Conservation (phyloP, 2,329 filamentous ascomycete species). For the Beauveria scarabaeidicola region DNA sequence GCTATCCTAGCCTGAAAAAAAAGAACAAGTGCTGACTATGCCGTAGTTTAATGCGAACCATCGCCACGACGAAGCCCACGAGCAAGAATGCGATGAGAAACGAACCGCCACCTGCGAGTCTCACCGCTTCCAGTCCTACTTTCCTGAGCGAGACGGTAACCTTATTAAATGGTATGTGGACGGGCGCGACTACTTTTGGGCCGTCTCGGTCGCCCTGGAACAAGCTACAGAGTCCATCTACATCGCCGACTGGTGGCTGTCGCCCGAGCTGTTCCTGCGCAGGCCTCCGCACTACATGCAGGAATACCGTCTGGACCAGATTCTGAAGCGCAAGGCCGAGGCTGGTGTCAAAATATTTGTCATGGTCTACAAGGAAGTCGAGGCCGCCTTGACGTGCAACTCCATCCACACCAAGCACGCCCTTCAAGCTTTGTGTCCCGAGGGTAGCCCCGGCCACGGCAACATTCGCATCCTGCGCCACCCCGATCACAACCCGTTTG, state of each 20-base stretch:
- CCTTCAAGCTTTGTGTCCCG: constrained; percentile 67
- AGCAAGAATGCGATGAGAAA: constrained; percentile 75
- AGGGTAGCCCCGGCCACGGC: constrained; percentile 71
- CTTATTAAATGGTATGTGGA: constrained; percentile 96
- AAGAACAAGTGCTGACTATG: neutral
- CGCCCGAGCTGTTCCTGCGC: constrained; percentile 77
- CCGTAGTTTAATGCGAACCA: constrained; percentile 71
- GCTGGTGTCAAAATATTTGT: constrained; percentile 91
- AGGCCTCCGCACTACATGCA: constrained; percentile 75
- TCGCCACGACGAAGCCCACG: constrained; percentile 88
- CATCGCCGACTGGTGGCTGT: constrained; percentile 95
- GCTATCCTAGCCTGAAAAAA: neutral
- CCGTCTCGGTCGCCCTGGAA: constrained; percentile 84
- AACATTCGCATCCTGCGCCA: constrained; percentile 88
- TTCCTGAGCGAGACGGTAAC: constrained; percentile 78
- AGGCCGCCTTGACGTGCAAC: constrained; percentile 80
- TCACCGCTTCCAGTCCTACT: constrained; percentile 84
- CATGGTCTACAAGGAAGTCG: constrained; percentile 82
- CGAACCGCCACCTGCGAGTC: constrained; percentile 60
- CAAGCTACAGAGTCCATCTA: constrained; percentile 88
- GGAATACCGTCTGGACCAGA: constrained; percentile 77
- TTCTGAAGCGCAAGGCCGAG: constrained; percentile 83
- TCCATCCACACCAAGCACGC: constrained; percentile 88
- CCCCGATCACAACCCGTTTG: constrained; percentile 89
- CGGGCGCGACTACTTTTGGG: constrained; percentile 89